Evolutionary conservation across 345 rosid species (phyloP), one percentile per base, ranked within the genome.

Genomic region (Moricandia arvensis): DNA sequence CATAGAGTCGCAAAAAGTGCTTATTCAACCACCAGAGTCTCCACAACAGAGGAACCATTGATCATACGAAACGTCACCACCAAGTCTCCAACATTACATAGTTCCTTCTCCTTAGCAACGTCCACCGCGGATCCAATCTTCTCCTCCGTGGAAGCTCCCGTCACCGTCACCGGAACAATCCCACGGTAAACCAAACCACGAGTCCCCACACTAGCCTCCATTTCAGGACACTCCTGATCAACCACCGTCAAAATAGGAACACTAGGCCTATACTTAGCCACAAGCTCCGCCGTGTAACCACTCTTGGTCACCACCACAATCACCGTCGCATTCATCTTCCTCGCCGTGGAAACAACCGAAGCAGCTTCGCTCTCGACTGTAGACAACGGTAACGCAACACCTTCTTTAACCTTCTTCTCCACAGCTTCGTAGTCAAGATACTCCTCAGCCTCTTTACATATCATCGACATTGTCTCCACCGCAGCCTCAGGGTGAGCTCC

Each of bases 401-500:
- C 37, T 26, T 26, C 13, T 43, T 41, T 4, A 4, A 24, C 26
- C 11, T 65, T 65, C 69, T 65, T 43, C 11, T 65, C 57, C 29
- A 24, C 29, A 4, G 24, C 5, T 4, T 65, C 26, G 57, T 65
- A 65, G 5, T 65, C 69, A 0, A 45, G 10, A 18, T 5, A n/a
- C 30, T 65, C 57, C 69, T 43, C 69, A 3, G 69, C 69, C 17
- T 43, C 69, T 27, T 45, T 65, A 4, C 69, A 65, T 13, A 65
- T 65, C 30, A 30, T 65, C 0, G 69, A 65, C 69, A 65, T 65
- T 0, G 69, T 65, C 9, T 24, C 3, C 24, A 65, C 69, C n/a
- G 69, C 69, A 6, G 69, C 10, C 30, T 24, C 55, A 8, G 69
- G 69, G 69, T 65, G 35, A 3, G 69, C 69, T 43, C 69, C 69